Conservation (phyloP, 2,329 filamentous ascomycete species). For the Monosporascus sp. region DNA sequence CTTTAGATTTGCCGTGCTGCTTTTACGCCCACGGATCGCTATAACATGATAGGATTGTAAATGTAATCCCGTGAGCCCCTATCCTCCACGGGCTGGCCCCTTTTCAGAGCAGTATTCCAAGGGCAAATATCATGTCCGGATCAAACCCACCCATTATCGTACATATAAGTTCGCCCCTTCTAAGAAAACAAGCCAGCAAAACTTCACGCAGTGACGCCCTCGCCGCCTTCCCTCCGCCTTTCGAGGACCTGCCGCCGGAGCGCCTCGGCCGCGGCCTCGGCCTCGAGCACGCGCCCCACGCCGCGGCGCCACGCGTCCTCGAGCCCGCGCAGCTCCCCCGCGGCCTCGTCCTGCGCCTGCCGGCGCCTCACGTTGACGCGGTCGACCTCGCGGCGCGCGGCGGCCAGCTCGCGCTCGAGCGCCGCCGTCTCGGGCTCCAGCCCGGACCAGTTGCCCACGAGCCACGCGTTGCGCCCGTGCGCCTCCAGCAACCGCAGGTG, state of each 20-base stretch:
- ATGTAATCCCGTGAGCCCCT: too few relatives aligned
- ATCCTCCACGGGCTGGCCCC: too few relatives aligned
- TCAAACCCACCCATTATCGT: not conserved
- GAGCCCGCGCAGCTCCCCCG: constrained; percentile 65
- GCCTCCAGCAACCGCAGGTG: constrained; percentile 69
- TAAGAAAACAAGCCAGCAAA: not conserved
- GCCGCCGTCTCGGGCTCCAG: constrained; percentile 64
- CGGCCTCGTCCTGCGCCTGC: constrained; percentile 62
- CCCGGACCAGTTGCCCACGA: constrained; percentile 70
- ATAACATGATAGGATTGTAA: too few relatives aligned
- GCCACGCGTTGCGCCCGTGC: constrained; percentile 86
- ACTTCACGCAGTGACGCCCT: constrained; percentile 1
- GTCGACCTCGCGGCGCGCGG: constrained; percentile 64
- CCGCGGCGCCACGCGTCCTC: constrained; percentile 77
- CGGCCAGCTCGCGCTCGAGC: constrained; percentile 71
- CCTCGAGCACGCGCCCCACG: constrained; percentile 75
- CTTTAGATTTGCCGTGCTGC: not conserved
- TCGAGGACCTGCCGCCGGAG: constrained; percentile 63
- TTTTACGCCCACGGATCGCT: not conserved
- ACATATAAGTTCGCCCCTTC: not conserved
- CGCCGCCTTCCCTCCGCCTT: constrained; percentile 41
- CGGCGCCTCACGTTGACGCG: constrained; percentile 65
- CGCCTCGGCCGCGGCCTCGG: constrained; percentile 75
- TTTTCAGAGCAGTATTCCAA: too few relatives aligned
- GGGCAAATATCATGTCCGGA: constrained; percentile 2